Conservation (phyloP, 306 rosid genomes). For the Pyrus communis region DNA sequence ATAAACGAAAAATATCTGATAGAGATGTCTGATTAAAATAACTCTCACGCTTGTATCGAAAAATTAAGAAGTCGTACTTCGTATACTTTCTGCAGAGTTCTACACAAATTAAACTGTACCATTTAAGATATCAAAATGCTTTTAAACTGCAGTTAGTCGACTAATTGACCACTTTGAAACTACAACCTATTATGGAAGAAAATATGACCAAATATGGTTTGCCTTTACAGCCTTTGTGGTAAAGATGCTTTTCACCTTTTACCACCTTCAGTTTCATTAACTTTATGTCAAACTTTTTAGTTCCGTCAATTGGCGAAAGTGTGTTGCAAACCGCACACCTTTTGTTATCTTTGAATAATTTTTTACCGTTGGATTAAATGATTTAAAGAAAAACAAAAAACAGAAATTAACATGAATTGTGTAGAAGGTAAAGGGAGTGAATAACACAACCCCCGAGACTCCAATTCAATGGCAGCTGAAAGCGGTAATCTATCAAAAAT, state of each 20-base stretch:
- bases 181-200: neutral
- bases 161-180: neutral
- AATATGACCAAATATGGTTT: neutral
- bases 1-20: too few relatives aligned
- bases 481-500: neutral
- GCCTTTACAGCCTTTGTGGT: neutral
- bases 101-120: neutral
- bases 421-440: too few relatives aligned
- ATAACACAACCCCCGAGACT: neutral
- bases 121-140: neutral
- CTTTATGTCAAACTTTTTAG: neutral
- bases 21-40: too few relatives aligned
- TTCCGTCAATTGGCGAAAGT: neutral
- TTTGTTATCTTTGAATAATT: too few relatives aligned
- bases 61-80: neutral
- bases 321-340: too few relatives aligned
- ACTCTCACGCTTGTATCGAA: fast-evolving
- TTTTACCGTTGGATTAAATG: fast-evolving
- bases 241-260: neutral
- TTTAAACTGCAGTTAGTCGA: neutral
- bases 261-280: neutral
- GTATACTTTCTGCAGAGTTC: neutral
- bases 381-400: fast-evolving
- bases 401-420: too few relatives aligned
- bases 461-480: neutral